Conservation (phyloP, 2,329 filamentous ascomycete genomes). For the Colletotrichum sp. region DNA sequence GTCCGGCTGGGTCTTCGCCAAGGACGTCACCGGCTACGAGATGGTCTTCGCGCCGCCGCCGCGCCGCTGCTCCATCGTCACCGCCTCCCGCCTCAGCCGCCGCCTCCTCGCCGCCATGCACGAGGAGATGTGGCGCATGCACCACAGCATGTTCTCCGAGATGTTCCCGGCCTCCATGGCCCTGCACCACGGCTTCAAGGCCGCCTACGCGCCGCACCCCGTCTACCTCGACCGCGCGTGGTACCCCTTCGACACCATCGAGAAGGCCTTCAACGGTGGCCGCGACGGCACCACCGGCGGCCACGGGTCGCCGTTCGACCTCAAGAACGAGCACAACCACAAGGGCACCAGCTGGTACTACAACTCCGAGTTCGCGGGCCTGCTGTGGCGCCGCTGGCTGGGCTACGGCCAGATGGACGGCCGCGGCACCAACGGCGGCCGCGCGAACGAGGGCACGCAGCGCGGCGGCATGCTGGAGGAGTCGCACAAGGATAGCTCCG, state of each 20-base stretch:
- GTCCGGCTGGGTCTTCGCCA: slow-evolving; percentile 75
- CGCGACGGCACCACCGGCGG: slow-evolving; percentile 70
- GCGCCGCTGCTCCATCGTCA: slow-evolving; percentile 74
- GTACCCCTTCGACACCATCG: slow-evolving; percentile 69
- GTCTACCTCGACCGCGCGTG: slow-evolving; percentile 80
- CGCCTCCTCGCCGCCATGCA: slow-evolving; percentile 76
- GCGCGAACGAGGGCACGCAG: slow-evolving; percentile 49
- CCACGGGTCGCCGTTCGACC: slow-evolving; percentile 69
- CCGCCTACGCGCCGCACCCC: slow-evolving; percentile 81
- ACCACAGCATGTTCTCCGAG: slow-evolving; percentile 77
- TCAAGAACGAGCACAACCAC: slow-evolving; percentile 81
- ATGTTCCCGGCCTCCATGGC: slow-evolving; percentile 78
- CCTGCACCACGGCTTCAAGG: slow-evolving; percentile 79
- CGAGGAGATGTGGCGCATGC: slow-evolving; percentile 69
- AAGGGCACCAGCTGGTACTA: slow-evolving; percentile 86
- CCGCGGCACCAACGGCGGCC: slow-evolving; percentile 53
- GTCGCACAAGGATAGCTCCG: slow-evolving; percentile 47
- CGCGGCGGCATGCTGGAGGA: slow-evolving; percentile 60
- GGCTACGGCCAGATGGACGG: slow-evolving; percentile 60
- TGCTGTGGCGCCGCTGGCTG: slow-evolving; percentile 83
- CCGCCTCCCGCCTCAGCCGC: slow-evolving; percentile 70
- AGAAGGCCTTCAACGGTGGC: slow-evolving; percentile 80
- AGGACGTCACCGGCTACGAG: slow-evolving; percentile 75
- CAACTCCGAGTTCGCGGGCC: slow-evolving; percentile 76
- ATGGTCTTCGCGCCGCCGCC: slow-evolving; percentile 58